Evolutionary conservation across 805 yeast species (phyloP).

Genomic region (Metschnikowia peoriensis): DNA sequence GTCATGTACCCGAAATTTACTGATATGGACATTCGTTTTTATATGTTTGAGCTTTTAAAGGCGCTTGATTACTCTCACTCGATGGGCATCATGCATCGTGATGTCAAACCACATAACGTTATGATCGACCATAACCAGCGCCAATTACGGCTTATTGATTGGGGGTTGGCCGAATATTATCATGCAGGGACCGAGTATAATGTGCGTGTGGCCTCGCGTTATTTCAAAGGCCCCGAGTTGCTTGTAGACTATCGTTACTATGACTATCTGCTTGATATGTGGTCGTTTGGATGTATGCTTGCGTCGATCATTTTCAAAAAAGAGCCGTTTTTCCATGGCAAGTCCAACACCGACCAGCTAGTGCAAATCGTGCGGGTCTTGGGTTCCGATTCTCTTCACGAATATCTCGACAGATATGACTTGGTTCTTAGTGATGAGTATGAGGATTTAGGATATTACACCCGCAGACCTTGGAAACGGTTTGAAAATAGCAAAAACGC

Average conservation of each 20-base stretch:
- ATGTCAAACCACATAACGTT: slow-evolving; percentile 90
- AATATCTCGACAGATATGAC: slow-evolving; percentile 66
- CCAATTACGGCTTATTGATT: slow-evolving; percentile 75
- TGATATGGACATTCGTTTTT: slow-evolving; percentile 72
- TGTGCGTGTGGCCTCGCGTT: slow-evolving; percentile 88
- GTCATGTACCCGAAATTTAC: slow-evolving; percentile 78
- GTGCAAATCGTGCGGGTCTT: slow-evolving; percentile 86
- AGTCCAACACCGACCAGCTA: slow-evolving; percentile 86
- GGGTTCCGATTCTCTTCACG: slow-evolving; percentile 74
- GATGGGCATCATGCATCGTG: slow-evolving; percentile 93
- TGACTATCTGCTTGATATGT: slow-evolving; percentile 84
- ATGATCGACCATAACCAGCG: slow-evolving; percentile 79
- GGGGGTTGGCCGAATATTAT: slow-evolving; percentile 94
- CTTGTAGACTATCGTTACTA: slow-evolving; percentile 78
- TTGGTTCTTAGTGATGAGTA: slow-evolving; percentile 72
- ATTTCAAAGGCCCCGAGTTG: slow-evolving; percentile 90
- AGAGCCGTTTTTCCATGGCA: slow-evolving; percentile 92
- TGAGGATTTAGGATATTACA: slow-evolving; percentile 70
- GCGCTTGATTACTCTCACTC: slow-evolving; percentile 90
- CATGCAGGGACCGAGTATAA: slow-evolving; percentile 88
- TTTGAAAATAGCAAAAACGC: slow-evolving; percentile 57
- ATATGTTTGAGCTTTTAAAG: slow-evolving; percentile 75
- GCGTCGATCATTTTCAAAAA: slow-evolving; percentile 85
- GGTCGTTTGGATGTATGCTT: slow-evolving; percentile 91
- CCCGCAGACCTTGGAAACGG: slow-evolving; percentile 64